A percentile compares a stretch with the other conserved stretches of the same genome.
Conservation (phyloP, 768 basidiomycete species). For the Suillus weaverae region DNA sequence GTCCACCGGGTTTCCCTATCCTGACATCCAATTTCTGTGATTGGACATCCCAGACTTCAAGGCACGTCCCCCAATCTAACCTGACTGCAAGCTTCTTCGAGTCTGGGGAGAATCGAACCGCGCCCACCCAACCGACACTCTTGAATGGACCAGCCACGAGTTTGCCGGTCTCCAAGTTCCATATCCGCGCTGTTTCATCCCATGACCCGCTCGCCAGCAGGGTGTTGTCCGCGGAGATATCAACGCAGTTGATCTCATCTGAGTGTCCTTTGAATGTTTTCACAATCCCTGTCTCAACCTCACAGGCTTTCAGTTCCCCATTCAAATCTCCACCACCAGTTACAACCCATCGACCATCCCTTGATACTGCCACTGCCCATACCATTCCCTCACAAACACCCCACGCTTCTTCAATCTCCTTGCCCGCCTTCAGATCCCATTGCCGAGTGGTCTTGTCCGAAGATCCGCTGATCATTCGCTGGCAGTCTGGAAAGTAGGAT, state of each 20-base stretch:
- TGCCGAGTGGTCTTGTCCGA: not conserved
- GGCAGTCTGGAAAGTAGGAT: not conserved
- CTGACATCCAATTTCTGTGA: not conserved
- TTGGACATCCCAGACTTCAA: not conserved
- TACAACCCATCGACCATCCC: not conserved
- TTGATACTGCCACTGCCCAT: not conserved
- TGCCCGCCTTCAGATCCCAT: not conserved
- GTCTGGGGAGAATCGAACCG: not conserved
- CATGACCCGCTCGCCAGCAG: not conserved
- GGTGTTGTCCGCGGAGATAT: not conserved
- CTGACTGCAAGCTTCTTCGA: not conserved
- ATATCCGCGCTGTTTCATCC: not conserved
- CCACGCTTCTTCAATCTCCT: not conserved
- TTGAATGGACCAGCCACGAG: not conserved
- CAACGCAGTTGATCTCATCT: not conserved
- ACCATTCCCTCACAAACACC: not conserved
- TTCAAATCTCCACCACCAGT: not conserved
- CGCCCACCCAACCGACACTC: not conserved
- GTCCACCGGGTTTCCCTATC: not conserved
- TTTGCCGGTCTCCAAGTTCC: not conserved
- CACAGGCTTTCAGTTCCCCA: not conserved
- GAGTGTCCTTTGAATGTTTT: not conserved
- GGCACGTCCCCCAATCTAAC: fast-evolving
- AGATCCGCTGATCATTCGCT: not conserved
- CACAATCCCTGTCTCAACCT: not conserved